Evolutionary conservation across 164 flowering plant genomes (phyloP), one percentile per base, ranked within the genome.

Genomic region (Warburgia ugandensis): DNA sequence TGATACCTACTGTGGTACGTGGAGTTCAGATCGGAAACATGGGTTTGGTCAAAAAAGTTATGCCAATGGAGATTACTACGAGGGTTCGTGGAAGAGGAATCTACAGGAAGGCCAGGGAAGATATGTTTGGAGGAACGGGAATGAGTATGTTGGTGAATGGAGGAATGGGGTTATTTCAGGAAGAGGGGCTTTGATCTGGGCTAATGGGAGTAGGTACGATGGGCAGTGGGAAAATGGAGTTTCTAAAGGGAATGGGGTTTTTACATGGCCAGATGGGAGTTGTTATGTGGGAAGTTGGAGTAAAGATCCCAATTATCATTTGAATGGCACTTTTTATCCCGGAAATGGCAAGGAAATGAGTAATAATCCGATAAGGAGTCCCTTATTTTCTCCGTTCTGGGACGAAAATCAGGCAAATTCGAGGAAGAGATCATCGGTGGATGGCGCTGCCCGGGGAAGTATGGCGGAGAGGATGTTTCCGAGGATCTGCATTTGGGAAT

Each of bases 401-500:
- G 16, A 11, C 27, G 27, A 31, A 26, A 22, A 10, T 25, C 11
- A 29, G 48, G 29, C 10, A 19, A 5, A 19, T 25, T n/a, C 64
- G 54, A 58, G 79, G 65, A 82, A 75, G 68, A 55, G 82, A 55
- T 68, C 75, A 1, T 72, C 77, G 13, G 78, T 77, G 49, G 94
- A 74, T 26, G 71, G 72, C 2, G 69, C 63, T 32, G 52, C 42
- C 3, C 50, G 72, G 59, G 73, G 73, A 27, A 73, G 78, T 52
- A 25, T 58, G 45, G 44, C 39, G 4, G 78, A 68, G 53, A 63
- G 68, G 68, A 59, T 30, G 45, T 83, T 80, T 35, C 95, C 88
- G 2, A 69, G 83, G 70, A 81, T 83, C 43, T 86, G 95, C 50
- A 81, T 86, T 22, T 86, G 95, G 95, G 95, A 83, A 30, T 73